Percentiles rank a stretch among this genome's conserved stretches.
phyloP scores from a whole-genome alignment of 148 eudicot species.

The Beta vulgaris region DNA sequence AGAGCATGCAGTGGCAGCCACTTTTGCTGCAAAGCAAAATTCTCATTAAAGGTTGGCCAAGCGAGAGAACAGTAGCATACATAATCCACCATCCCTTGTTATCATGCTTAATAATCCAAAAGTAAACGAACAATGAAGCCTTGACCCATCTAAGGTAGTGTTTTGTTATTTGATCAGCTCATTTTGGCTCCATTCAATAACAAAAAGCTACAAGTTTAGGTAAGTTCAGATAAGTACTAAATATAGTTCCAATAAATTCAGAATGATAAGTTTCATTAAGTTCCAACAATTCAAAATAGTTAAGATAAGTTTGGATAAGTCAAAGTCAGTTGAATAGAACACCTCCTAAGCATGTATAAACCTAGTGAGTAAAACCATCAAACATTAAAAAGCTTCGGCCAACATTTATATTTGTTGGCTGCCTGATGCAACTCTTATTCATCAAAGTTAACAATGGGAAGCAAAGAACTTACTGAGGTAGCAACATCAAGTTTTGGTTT shows the following conservation, averaged over 20 bases:
- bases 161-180: too few relatives aligned
- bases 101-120: background rate
- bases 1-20: slow-evolving; percentile 90
- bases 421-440: background rate
- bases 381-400: background rate
- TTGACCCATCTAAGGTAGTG: background rate
- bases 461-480: slow-evolving; percentile 61
- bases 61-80: background rate
- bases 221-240: too few relatives aligned
- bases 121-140: background rate
- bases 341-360: too few relatives aligned
- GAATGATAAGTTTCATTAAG: too few relatives aligned
- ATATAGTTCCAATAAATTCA: too few relatives aligned
- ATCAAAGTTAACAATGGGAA: background rate
- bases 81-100: background rate
- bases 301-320: too few relatives aligned
- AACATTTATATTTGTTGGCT: background rate
- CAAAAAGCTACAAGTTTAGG: too few relatives aligned
- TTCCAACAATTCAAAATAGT: too few relatives aligned
- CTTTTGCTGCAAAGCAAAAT: slow-evolving; percentile 49
- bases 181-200: too few relatives aligned
- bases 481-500: slow-evolving; percentile 68
- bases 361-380: background rate
- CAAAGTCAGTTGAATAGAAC: too few relatives aligned
- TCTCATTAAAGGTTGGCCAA: background rate